Percentiles rank a stretch among this genome's conserved stretches.
These are phyloP conservation scores for Geranomyces variabilis DNA, from an alignment of 192 early-diverging fungal species.

Conservation along the genomic window DNA sequence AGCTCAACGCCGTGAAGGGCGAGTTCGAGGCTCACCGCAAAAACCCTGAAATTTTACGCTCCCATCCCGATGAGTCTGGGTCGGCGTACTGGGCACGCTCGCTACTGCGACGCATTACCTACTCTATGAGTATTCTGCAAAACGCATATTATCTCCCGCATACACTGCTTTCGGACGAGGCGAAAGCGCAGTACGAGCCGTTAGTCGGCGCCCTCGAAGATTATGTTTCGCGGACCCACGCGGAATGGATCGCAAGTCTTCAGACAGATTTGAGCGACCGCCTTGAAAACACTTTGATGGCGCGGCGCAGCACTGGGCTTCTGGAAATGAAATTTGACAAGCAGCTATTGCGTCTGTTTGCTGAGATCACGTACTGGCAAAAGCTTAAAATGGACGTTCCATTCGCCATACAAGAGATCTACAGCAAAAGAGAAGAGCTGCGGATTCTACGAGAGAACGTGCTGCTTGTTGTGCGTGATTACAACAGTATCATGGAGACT, in stretches of 20 bases:
- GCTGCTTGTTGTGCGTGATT: slow-evolving; percentile 64
- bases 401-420: slow-evolving; percentile 65
- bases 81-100: slow-evolving; percentile 65
- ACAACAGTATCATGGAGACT: slow-evolving; percentile 65
- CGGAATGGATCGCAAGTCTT: slow-evolving; percentile 55
- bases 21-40: slow-evolving; percentile 66
- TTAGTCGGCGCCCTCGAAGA: slow-evolving; percentile 59
- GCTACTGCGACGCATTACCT: slow-evolving; percentile 51
- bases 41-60: slow-evolving; percentile 56
- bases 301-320: slow-evolving; percentile 40
- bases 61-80: slow-evolving; percentile 63
- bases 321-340: slow-evolving; percentile 66
- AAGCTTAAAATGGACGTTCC: slow-evolving; percentile 66
- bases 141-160: slow-evolving; percentile 60
- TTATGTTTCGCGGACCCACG: slow-evolving; percentile 60
- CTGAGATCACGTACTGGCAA: slow-evolving; percentile 62
- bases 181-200: slow-evolving; percentile 58
- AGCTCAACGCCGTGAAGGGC: slow-evolving; percentile 61
- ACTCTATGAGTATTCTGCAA: slow-evolving; percentile 45
- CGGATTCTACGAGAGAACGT: slow-evolving; percentile 64
- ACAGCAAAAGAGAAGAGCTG: slow-evolving; percentile 63
- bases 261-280: slow-evolving; percentile 39
- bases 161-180: slow-evolving; percentile 56
- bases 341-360: slow-evolving; percentile 57
- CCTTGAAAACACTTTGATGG: slow-evolving; percentile 56